Base-by-base conservation (phyloP, 139 green algal species). In the Micractinium conductrix region DNA sequence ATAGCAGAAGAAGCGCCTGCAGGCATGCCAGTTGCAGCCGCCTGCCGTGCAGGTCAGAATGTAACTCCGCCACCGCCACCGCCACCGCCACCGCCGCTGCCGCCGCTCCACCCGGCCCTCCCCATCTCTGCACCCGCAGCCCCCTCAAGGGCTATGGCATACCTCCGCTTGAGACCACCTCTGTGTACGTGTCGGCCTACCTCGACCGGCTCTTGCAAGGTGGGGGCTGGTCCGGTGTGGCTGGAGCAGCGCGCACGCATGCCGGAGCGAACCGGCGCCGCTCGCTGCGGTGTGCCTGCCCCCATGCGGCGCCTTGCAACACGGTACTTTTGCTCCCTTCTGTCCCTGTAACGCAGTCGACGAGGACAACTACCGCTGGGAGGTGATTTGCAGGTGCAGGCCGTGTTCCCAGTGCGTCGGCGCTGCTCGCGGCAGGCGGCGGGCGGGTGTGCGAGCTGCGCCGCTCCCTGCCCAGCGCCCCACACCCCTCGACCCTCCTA, bases 181-280 rank as follows among this genome's bases (percentile, higher is more conserved):
- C 71, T 33, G 26, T 85, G 4, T 85, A 37, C 48, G 68, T 79
- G 16, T 79, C 68, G 0, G 45, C 44, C 35, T 85, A 85, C 48
- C 45, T 85, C 35, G 80, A 85, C 48, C 67, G 80, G 35, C 69
- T 85, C 48, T 45, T 85, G 33, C 12, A 44, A 10, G 79, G 76
- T 83, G 28, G 33, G 68, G 26, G 42, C 43, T 55, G 42, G 26
- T 16, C 22, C 8, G 19, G 14, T 28, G 37, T 14, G 26, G 7
- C n/a, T 50, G 14, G 38, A 28, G 4, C 14, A 71, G 26, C 28
- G 65, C 33, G 33, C 65, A 72, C 8, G 65, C 9, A 28, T 44
- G 35, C 2, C 16, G 43, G 4, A 35, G 38, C n/a, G 16, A 62
- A 43, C 28, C 17, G 4, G 3, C 24, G 1, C 33, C 7, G 1